Evolutionary conservation across 495 filamentous ascomycete genomes (phyloP), one percentile per base, ranked within the genome.

Genomic region (Aspergillus nanangensis): DNA sequence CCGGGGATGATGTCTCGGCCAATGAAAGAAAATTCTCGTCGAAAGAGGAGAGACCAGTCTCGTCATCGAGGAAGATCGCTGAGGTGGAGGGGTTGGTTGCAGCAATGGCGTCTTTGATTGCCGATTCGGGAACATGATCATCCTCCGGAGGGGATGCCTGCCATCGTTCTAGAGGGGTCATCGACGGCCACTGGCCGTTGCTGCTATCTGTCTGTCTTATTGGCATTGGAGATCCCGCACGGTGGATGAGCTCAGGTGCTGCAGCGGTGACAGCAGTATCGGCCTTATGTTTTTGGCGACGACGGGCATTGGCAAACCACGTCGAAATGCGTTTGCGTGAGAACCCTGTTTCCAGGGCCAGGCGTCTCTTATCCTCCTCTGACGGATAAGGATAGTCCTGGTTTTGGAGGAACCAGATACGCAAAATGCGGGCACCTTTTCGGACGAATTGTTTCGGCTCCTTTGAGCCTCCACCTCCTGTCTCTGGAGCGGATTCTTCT

Each of bases 71-170:
- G 78, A 80, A 43, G 74, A 73, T 7, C 1, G 79, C 79, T 57
- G 84, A 81, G 48, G 75, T 79, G 7, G 74, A 75, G 25, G 86
- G 25, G 11, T 29, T 8, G 5, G 18, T 39, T 13, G 37, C 75
- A n/a, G 52, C 49, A 14, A 67, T 63, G n/a, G 66, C 65, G 15
- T 67, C 54, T 50, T 59, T 58, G 18, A 67, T 72, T 0, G 47
- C 55, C 0, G 63, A 55, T 47, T 67, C 55, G 2, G 62, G 38
- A 0, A 66, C 57, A 1, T 58, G 53, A 20, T 72, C 88, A 58
- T 90, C 75, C 64, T 92, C 87, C 9, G 88, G 87, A 3, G 88
- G 88, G 24, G 87, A 90, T 53, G 79, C 71, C 61, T 84, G 76
- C 88, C 87, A 93, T 63, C 88, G 69, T 58, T 93, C 86, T 45